Evolutionary conservation across 257 asterid genomes (phyloP).

Genomic region (Ilex asprella): DNA sequence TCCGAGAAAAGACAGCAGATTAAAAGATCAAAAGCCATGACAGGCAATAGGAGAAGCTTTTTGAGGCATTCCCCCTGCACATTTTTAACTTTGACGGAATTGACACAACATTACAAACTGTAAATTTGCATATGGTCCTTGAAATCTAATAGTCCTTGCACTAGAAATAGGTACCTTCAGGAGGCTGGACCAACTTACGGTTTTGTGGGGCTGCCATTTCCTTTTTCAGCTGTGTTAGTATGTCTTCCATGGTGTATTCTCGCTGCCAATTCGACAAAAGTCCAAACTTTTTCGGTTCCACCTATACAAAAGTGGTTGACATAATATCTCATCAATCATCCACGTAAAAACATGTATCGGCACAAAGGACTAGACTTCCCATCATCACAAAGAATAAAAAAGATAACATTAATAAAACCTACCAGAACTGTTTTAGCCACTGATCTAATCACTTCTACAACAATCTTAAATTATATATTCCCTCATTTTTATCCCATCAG

Average conservation of each 20-base stretch:
- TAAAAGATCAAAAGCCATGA: background rate
- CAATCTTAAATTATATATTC: too few relatives aligned
- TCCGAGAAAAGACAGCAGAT: background rate
- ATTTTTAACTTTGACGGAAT: background rate
- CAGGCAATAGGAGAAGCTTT: background rate
- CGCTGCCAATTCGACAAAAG: conserved; percentile 75
- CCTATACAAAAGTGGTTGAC: conserved; percentile 27
- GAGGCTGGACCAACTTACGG: conserved; percentile 76
- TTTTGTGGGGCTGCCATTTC: conserved; percentile 63
- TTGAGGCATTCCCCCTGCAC: background rate
- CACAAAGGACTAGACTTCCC: too few relatives aligned
- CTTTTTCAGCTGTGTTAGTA: conserved; percentile 53
- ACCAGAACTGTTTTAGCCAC: background rate
- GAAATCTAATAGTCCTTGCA: conserved; percentile 6
- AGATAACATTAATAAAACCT: too few relatives aligned
- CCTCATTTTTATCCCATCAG: too few relatives aligned
- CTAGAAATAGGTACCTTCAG: conserved; percentile 85
- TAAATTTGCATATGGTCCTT: background rate
- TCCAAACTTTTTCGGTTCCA: conserved; percentile 66
- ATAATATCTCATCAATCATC: background rate
- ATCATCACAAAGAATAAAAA: background rate
- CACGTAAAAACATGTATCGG: too few relatives aligned
- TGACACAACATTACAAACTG: background rate
- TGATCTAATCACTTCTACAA: background rate
- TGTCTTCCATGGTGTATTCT: conserved; percentile 69